phyloP scores from a whole-genome alignment of 140 eudicot genomes.

The Senecio squalidus region DNA sequence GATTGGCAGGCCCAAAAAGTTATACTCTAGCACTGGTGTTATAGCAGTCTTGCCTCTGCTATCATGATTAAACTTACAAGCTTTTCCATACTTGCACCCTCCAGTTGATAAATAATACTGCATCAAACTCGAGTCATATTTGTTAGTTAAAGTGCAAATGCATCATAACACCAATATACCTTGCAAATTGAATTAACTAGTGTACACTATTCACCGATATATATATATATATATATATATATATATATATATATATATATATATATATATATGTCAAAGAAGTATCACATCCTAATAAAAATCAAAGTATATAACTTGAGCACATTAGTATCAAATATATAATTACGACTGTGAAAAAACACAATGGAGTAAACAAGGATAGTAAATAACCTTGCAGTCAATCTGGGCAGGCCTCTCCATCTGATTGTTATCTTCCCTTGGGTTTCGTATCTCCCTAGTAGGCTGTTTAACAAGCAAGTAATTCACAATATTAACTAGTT shows the following conservation, averaged over 20 bases:
- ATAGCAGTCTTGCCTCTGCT: constrained; percentile 40
- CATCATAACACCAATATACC: constrained; percentile 7
- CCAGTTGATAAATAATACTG: constrained; percentile 73
- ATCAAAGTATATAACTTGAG: constrained; percentile 1
- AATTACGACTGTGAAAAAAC: neutral
- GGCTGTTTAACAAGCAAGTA: constrained; percentile 26
- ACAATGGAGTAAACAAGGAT: neutral
- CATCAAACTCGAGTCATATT: constrained; percentile 32
- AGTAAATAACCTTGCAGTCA: constrained; percentile 76
- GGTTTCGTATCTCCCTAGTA: constrained; percentile 32
- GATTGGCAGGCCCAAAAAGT: constrained; percentile 88
- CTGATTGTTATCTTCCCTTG: constrained; percentile 41
- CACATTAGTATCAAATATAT: neutral
- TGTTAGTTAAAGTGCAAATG: constrained; percentile 7
- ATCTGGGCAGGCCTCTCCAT: constrained; percentile 43
- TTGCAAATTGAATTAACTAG: constrained; percentile 7
- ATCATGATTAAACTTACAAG: constrained; percentile 76
- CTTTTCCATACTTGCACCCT: constrained; percentile 81
- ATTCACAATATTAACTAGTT: too few species aligned
- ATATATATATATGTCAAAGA: too few species aligned
- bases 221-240: too few species aligned
- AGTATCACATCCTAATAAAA: neutral
- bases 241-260: too few species aligned
- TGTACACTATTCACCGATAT: neutral
- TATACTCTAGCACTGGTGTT: constrained; percentile 43